phyloP scores from a whole-genome alignment of 257 asterid species.

The Striga asiatica region DNA sequence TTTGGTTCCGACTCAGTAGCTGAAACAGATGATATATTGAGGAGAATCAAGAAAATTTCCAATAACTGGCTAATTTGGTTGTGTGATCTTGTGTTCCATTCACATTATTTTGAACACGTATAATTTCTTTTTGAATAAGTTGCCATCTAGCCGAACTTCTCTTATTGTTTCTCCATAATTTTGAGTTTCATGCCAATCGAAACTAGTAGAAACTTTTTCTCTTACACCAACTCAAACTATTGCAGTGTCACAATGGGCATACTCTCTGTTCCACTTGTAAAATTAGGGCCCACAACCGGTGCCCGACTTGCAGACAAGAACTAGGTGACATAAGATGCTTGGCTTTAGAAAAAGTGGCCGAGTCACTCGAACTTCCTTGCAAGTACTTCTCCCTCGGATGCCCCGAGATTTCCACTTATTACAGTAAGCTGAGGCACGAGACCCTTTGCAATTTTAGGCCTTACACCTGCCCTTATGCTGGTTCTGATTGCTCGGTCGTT shows the following conservation, averaged over 20 bases:
- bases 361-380: conserved; percentile 48
- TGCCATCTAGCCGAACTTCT: no score
- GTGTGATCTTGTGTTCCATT: no score
- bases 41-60: no score
- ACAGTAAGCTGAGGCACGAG: conserved; percentile 45
- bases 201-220: no score
- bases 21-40: no score
- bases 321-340: conserved; percentile 43
- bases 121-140: no score
- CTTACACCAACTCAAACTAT: no score
- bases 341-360: conserved; percentile 49
- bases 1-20: no score
- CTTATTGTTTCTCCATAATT: no score
- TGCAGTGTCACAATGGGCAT: conserved; percentile 53
- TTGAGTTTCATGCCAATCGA: no score
- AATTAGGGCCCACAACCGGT: conserved; percentile 38
- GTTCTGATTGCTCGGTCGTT: conserved; percentile 43
- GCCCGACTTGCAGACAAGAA: conserved; percentile 24
- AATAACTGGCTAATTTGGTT: no score
- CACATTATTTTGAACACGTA: no score
- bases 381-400: conserved; percentile 35
- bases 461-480: conserved; percentile 53
- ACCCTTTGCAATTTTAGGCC: conserved; percentile 42
- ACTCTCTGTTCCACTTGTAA: conserved; percentile 46
- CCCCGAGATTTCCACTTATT: conserved; percentile 37